Evolutionary conservation across 108 stramenopile species (phyloP).

Genomic region (Skeletonema costatum): DNA sequence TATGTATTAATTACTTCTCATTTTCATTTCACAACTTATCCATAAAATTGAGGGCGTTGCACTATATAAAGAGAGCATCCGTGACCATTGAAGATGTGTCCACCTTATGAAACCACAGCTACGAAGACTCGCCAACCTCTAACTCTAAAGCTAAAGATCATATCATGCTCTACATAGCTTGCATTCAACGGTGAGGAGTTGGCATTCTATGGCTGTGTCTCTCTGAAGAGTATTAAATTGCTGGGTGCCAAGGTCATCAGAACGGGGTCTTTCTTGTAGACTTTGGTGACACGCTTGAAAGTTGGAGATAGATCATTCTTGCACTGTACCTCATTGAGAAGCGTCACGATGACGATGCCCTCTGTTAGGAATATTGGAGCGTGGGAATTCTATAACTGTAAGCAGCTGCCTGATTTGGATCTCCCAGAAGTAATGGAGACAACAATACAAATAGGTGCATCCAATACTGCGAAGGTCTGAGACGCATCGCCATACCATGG

Average conservation of each 20-base stretch:
- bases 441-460: background rate
- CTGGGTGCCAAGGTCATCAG: background rate
- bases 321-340: background rate
- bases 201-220: background rate
- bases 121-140: too few species aligned
- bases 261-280: background rate
- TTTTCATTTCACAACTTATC: too few species aligned
- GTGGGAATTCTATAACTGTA: background rate
- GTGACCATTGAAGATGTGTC: too few species aligned
- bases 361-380: background rate
- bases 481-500: background rate
- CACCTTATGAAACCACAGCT: too few species aligned
- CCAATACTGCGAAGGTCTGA: background rate
- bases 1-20: too few species aligned
- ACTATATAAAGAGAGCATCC: too few species aligned
- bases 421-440: background rate
- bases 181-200: too few species aligned
- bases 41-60: too few species aligned
- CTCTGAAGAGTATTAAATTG: background rate
- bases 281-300: background rate
- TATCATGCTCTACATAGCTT: too few species aligned
- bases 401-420: background rate
- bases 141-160: too few species aligned
- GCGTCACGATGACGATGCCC: background rate
- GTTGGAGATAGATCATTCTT: background rate